Evolutionary conservation across 2,329 filamentous ascomycete genomes (phyloP).

Genomic region (Cladosporium colombiae): DNA sequence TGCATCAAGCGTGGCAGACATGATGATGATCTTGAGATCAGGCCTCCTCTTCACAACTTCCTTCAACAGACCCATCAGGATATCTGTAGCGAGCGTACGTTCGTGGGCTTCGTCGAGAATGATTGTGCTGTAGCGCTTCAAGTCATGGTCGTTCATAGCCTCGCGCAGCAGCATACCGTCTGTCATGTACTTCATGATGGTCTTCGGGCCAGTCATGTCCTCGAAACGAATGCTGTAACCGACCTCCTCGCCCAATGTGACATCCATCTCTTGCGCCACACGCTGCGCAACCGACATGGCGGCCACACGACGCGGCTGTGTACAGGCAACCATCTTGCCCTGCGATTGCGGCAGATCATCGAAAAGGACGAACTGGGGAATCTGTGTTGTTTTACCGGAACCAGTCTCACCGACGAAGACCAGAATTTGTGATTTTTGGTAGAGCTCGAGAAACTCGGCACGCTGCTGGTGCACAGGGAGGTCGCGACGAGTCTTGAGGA

Average conservation of each 20-base stretch:
- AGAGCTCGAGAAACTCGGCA: conserved; percentile 88
- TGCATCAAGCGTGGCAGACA: conserved; percentile 95
- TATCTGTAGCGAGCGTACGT: conserved; percentile 93
- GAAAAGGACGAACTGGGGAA: conserved; percentile 96
- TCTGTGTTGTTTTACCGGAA: conserved; percentile 99
- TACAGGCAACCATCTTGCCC: conserved; percentile 92
- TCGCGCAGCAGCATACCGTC: conserved; percentile 97
- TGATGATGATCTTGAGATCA: conserved; percentile 97
- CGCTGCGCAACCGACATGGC: conserved; percentile 98
- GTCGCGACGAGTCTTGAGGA: conserved; percentile 78
- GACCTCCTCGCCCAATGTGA: conserved; percentile 87
- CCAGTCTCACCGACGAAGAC: conserved; percentile 99
- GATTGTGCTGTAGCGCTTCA: conserved; percentile 92
- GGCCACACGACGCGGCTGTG: conserved; percentile 93
- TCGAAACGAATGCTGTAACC: conserved; percentile 99
- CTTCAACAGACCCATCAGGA: conserved; percentile 94
- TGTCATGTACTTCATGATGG: conserved; percentile 98
- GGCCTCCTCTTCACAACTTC: conserved; percentile 78
- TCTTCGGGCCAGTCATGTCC: conserved; percentile 85
- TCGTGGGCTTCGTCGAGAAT: conserved; percentile 99
- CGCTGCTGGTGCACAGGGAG: conserved; percentile 91
- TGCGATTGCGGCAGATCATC: conserved; percentile 88
- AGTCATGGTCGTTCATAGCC: conserved; percentile 91
- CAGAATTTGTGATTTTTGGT: conserved; percentile 91
- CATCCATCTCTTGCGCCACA: conserved; percentile 96